These are phyloP conservation scores for Venturia pyrina DNA, from an alignment of 2,329 filamentous ascomycete genomes.

Conservation along the genomic window DNA sequence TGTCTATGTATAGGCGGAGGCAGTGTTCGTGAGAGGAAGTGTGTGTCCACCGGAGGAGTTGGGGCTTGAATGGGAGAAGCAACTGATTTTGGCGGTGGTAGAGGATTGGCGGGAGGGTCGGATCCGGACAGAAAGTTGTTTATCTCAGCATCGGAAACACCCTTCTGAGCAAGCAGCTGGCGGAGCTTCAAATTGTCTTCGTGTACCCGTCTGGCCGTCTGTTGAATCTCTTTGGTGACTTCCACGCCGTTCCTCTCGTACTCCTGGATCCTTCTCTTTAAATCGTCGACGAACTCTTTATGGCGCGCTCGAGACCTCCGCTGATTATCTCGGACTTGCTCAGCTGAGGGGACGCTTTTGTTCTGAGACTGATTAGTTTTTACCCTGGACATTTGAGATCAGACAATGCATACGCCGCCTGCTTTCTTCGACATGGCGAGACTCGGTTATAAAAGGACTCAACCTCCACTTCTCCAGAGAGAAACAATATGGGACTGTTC, in stretches of 20 bases:
- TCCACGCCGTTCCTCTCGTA: conserved; percentile 40
- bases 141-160: conserved; percentile 9
- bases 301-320: conserved; percentile 43
- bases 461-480: background rate
- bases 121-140: background rate
- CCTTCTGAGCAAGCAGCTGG: conserved; percentile 25
- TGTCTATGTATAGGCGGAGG: background rate
- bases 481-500: background rate
- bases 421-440: conserved; percentile 2
- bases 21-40: background rate
- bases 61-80: background rate
- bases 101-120: background rate
- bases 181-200: conserved; percentile 39
- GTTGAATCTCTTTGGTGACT: conserved; percentile 45
- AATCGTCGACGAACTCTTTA: conserved; percentile 39
- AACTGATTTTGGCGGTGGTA: conserved; percentile 3
- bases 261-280: conserved; percentile 38
- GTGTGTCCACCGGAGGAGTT: background rate
- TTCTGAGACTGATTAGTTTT: conserved; percentile 1
- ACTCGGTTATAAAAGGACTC: background rate
- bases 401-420: background rate
- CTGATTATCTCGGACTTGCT: conserved; percentile 38
- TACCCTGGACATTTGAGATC: background rate
- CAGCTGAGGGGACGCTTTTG: conserved; percentile 9
- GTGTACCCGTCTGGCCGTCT: conserved; percentile 40